phyloP scores from a whole-genome alignment of 176 grass and related monocot genomes.

The Oryza glaberrima region DNA sequence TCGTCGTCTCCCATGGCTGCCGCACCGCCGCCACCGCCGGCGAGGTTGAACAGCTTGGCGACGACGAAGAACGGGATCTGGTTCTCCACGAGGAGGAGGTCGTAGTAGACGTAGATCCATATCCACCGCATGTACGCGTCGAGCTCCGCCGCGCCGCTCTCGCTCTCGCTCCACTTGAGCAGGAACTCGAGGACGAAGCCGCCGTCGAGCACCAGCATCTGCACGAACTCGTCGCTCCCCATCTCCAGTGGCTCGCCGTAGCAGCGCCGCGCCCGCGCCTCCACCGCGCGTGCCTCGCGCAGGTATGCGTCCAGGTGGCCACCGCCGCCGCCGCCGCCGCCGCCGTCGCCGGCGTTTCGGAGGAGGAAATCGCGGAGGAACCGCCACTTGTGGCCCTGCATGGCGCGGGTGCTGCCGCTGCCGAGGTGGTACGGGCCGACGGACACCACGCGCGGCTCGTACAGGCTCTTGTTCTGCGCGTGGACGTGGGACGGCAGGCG shows the following conservation, averaged over 20 bases:
- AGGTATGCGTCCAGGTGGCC: background rate
- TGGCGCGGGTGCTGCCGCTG: background rate
- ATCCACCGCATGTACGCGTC: background rate
- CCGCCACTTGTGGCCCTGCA: background rate
- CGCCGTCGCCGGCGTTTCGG: background rate
- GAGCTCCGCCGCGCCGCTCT: background rate
- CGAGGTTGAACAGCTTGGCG: constrained; percentile 9
- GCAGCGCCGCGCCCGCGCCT: background rate
- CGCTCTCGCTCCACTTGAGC: background rate
- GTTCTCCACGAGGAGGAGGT: background rate
- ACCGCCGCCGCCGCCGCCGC: background rate
- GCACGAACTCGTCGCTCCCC: background rate
- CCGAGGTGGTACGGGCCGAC: background rate
- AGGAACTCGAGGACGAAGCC: constrained; percentile 7
- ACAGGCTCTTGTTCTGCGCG: background rate
- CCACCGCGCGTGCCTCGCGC: background rate
- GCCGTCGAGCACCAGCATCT: constrained; percentile 7
- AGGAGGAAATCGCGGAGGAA: background rate
- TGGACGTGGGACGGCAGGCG: constrained; percentile 13
- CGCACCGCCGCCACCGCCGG: background rate
- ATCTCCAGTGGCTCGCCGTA: background rate
- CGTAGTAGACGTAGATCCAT: constrained; percentile 4
- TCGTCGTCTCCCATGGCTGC: background rate
- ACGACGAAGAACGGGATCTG: background rate
- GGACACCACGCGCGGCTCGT: background rate